Evolutionary conservation across 768 basidiomycete species (phyloP), one percentile per base, ranked within the genome.

Genomic region (Pholiota microspora): DNA sequence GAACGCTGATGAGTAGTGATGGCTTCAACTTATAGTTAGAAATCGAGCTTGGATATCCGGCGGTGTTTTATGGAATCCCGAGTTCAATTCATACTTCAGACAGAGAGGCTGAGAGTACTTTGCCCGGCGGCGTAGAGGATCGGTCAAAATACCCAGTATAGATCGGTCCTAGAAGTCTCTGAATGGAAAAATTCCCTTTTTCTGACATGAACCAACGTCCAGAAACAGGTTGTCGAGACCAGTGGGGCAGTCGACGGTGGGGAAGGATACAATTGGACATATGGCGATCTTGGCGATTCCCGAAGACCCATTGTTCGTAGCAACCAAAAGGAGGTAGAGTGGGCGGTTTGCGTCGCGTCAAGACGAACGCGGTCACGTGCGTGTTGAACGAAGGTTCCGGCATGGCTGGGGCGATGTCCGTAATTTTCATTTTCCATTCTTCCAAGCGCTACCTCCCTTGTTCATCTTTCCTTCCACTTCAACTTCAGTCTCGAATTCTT

Each of bases 391-490:
- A 15, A 51, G 40, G 40, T 24, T 16, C 36, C 49, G 16, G 7
- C 13, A 18, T 7, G n/a, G n/a, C n/a, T 1, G 40, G 16, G 21
- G 21, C 40, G 21, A 18, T 7, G 18, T 16, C 38, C 36, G 49
- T 51, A 51, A 51, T 45, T 51, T 42, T 51, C 51, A 10, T 40
- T 49, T 40, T 51, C 38, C 50, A 40, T 51, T 51, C 51, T 29
- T 45, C 38, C 12, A 21, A 15, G 35, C 49, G 49, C 36, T 50
- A 50, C 49, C 38, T n/a, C 36, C 16, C 49, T 50, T 50, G 34
- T 50, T 50, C 49, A 25, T 25, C 24, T 23, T 32, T 12, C 29
- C 23, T 25, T 40, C 49, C 35, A 5, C 13, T 35, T 18, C 36
- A 38, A 18, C 7, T 15, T 40, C 38, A 2, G 10, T 23, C 40